phyloP scores from a whole-genome alignment of 2,329 filamentous ascomycete genomes.

The Dissoconium aciculare region DNA sequence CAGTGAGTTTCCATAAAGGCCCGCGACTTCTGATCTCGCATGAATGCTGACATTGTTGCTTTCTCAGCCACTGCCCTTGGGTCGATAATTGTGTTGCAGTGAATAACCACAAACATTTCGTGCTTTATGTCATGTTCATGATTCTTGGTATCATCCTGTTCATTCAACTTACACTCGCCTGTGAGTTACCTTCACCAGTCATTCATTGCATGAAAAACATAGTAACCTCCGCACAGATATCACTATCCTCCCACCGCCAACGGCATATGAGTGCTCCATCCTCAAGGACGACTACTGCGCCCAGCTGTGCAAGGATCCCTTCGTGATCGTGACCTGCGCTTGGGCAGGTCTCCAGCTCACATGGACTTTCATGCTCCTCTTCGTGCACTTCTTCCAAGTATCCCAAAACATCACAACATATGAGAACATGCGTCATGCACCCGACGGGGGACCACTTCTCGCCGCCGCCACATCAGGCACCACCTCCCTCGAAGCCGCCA shows the following conservation, averaged over 20 bases:
- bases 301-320: conserved; percentile 65
- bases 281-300: conserved; percentile 62
- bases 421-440: conserved; percentile 77
- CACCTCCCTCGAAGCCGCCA: conserved; percentile 50
- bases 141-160: conserved; percentile 60
- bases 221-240: conserved; percentile 11
- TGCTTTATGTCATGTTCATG: conserved; percentile 70
- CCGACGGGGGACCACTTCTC: conserved; percentile 44
- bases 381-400: conserved; percentile 86
- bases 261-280: conserved; percentile 50
- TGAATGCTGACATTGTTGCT: conserved; percentile 4
- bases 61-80: conserved; percentile 87
- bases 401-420: conserved; percentile 88
- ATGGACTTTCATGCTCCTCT: conserved; percentile 94
- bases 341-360: conserved; percentile 77
- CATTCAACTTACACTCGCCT: conserved; percentile 57
- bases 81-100: conserved; percentile 90
- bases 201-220: conserved; percentile 25
- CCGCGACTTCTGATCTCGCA: neutral
- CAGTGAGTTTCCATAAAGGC: too few relatives aligned
- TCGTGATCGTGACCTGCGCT: conserved; percentile 61
- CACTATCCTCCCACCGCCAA: conserved; percentile 33
- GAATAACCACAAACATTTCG: conserved; percentile 93
- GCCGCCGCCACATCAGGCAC: conserved; percentile 62
- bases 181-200: conserved; percentile 34